These are phyloP conservation scores for Colletotrichum orchidophilum DNA, from an alignment of 2,329 filamentous ascomycete species.

Conservation along the genomic window DNA sequence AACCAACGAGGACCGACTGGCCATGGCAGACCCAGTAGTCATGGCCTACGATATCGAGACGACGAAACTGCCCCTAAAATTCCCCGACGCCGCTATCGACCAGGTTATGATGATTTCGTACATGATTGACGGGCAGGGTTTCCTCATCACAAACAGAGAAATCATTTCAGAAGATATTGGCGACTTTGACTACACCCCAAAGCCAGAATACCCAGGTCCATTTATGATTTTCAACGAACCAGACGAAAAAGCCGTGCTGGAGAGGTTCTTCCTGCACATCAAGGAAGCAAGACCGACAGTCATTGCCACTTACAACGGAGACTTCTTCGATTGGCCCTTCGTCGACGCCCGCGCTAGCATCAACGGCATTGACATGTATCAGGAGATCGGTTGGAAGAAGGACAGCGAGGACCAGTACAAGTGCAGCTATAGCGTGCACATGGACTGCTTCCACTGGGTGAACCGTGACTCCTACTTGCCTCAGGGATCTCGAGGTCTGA, in stretches of 20 bases:
- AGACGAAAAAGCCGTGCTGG: slow-evolving; percentile 86
- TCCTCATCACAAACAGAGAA: slow-evolving; percentile 96
- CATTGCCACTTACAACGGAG: slow-evolving; percentile 99
- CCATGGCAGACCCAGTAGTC: slow-evolving; percentile 94
- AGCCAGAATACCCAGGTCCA: slow-evolving; percentile 91
- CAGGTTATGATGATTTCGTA: slow-evolving; percentile 99
- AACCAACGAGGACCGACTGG: slow-evolving; percentile 86
- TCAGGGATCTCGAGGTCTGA: slow-evolving; percentile 95
- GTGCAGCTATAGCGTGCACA: slow-evolving; percentile 94
- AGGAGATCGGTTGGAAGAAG: slow-evolving; percentile 96
- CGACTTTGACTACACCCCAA: slow-evolving; percentile 98
- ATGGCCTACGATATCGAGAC: slow-evolving; percentile 99
- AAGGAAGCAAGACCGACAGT: slow-evolving; percentile 95
- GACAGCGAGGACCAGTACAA: slow-evolving; percentile 97
- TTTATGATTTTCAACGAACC: slow-evolving; percentile 99
- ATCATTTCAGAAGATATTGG: slow-evolving; percentile 97
- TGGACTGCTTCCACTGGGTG: slow-evolving; percentile 99
- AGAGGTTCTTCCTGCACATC: slow-evolving; percentile 94
- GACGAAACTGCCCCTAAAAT: slow-evolving; percentile 93
- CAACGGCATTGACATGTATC: slow-evolving; percentile 98
- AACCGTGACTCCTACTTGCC: slow-evolving; percentile 98
- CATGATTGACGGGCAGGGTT: slow-evolving; percentile 99
- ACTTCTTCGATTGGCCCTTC: slow-evolving; percentile 99
- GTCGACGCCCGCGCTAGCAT: slow-evolving; percentile 93
- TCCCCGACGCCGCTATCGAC: slow-evolving; percentile 92